phyloP scores from a whole-genome alignment of 2,329 filamentous ascomycete species.

The Alternaria solani region DNA sequence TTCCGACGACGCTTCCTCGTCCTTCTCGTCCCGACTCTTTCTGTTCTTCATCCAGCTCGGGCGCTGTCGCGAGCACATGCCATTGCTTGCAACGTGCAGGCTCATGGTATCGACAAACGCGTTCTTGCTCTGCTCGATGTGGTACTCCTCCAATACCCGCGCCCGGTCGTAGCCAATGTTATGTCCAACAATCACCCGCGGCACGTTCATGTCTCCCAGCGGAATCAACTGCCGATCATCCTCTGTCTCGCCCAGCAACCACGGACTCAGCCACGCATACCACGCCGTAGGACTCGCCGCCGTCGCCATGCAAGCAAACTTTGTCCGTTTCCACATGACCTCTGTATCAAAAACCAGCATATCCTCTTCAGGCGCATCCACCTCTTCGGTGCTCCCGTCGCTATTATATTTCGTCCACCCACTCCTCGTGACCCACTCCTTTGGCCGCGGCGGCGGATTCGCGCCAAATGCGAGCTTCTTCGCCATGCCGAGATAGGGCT shows the following conservation, averaged over 20 bases:
- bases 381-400: conserved; percentile 74
- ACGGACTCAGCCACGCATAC: conserved; percentile 98
- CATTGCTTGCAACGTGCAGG: conserved; percentile 94
- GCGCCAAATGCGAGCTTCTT: conserved; percentile 72
- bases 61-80: conserved; percentile 96
- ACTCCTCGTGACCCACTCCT: conserved; percentile 78
- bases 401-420: conserved; percentile 94
- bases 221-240: conserved; percentile 84
- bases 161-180: conserved; percentile 96
- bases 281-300: conserved; percentile 88
- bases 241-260: conserved; percentile 88
- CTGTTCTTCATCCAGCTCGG: conserved; percentile 98
- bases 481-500: conserved; percentile 80
- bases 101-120: conserved; percentile 98
- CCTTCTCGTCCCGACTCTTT: conserved; percentile 84
- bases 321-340: conserved; percentile 92
- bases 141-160: conserved; percentile 87
- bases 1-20: conserved; percentile 73
- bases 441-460: conserved; percentile 66
- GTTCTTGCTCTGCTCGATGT: conserved; percentile 80
- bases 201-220: conserved; percentile 75
- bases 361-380: conserved; percentile 79
- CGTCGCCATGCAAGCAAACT: conserved; percentile 96
- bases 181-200: conserved; percentile 87
- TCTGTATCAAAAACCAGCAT: conserved; percentile 95